Evolutionary conservation across 805 yeast species (phyloP).

Genomic region (Pichia phayaonensis): DNA sequence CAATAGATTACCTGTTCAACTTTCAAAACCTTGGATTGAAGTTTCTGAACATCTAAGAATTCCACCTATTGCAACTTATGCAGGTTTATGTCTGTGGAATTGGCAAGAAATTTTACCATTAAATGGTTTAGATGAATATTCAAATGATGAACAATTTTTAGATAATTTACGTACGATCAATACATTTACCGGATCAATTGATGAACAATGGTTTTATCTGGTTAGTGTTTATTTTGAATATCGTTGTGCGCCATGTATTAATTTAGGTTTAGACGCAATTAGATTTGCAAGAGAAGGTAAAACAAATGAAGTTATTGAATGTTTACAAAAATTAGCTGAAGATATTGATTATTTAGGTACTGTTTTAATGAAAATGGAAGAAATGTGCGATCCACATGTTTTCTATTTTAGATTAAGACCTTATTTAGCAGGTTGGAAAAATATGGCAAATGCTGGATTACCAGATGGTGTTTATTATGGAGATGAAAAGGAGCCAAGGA

Average conservation of each 20-base stretch:
- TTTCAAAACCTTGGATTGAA: slow-evolving; percentile 64
- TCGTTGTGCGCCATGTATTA: slow-evolving; percentile 66
- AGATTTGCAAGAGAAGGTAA: slow-evolving; percentile 44
- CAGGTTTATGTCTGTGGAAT: slow-evolving; percentile 86
- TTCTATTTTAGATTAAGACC: slow-evolving; percentile 85
- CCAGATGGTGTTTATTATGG: slow-evolving; percentile 74
- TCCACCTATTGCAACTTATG: slow-evolving; percentile 85
- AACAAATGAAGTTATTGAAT: slow-evolving; percentile 31
- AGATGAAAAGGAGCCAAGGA: slow-evolving; percentile 44
- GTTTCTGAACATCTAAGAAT: slow-evolving; percentile 55
- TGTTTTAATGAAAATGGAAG: slow-evolving; percentile 75
- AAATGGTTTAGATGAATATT: slow-evolving; percentile 18
- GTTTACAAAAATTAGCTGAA: slow-evolving; percentile 63
- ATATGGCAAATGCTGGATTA: slow-evolving; percentile 82
- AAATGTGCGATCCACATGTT: slow-evolving; percentile 90
- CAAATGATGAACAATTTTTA: slow-evolving; percentile 32
- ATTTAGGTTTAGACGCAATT: slow-evolving; percentile 61
- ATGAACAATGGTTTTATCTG: slow-evolving; percentile 90
- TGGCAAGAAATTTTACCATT: slow-evolving; percentile 53
- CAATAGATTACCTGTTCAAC: slow-evolving; percentile 54
- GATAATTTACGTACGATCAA: slow-evolving; percentile 69
- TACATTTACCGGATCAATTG: slow-evolving; percentile 85
- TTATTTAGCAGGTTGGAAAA: slow-evolving; percentile 88
- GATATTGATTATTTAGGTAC: slow-evolving; percentile 66
- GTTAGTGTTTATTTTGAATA: slow-evolving; percentile 83